phyloP scores from a whole-genome alignment of 345 rosid species.

The Psidium guajava region DNA sequence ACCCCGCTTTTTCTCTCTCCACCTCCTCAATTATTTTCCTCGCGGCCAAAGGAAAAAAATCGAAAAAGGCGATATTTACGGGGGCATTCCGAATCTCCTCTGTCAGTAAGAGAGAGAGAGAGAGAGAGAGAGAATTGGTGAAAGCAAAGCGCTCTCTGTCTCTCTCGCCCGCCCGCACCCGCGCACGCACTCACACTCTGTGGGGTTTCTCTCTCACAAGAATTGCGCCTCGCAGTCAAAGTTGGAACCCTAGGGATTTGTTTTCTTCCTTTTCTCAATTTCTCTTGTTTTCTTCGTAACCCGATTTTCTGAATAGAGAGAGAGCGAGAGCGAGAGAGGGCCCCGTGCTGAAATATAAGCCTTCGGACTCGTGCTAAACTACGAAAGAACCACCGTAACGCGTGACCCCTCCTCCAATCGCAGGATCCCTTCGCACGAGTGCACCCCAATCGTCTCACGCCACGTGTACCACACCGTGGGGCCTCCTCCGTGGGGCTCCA shows the following conservation, averaged over 20 bases:
- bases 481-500: too few relatives aligned
- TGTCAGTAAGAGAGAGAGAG: background rate
- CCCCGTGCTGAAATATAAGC: too few relatives aligned
- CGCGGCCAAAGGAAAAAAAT: background rate
- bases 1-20: background rate
- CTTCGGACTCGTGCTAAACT: too few relatives aligned
- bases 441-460: too few relatives aligned
- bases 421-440: too few relatives aligned
- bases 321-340: too few relatives aligned
- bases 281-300: background rate
- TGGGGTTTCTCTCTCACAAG: conserved; percentile 29
- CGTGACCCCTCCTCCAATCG: too few relatives aligned
- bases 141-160: conserved; percentile 1
- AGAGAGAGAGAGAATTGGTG: conserved; percentile 4
- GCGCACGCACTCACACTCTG: conserved; percentile 27
- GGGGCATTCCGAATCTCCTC: conserved; percentile 12
- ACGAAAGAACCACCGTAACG: too few relatives aligned
- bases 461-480: too few relatives aligned
- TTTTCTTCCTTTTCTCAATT: background rate
- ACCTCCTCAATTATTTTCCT: background rate
- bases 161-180: background rate
- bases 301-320: background rate
- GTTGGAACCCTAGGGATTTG: background rate
- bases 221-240: conserved; percentile 36
- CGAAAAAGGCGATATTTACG: conserved; percentile 26